A percentile compares a stretch with the other conserved stretches of the same genome.
phyloP scores from a whole-genome alignment of 192 early-diverging fungal genomes.

The Entomortierella lignicola region DNA sequence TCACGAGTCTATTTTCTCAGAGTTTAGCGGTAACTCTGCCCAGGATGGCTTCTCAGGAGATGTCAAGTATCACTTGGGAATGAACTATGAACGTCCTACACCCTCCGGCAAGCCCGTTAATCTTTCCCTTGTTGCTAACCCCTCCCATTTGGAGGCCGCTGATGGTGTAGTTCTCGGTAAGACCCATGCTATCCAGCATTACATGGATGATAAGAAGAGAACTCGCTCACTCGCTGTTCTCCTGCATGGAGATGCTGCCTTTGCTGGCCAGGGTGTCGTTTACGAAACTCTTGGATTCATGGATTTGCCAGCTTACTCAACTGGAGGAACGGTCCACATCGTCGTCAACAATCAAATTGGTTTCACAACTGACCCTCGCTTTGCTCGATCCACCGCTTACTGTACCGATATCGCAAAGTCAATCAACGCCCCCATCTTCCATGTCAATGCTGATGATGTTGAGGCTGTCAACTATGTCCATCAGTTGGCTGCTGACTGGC shows the following conservation, averaged over 20 bases:
- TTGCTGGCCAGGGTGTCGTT: conserved; percentile 97
- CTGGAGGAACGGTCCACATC: conserved; percentile 94
- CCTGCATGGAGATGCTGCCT: conserved; percentile 98
- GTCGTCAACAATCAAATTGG: conserved; percentile 99
- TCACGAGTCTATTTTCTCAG: conserved; percentile 98
- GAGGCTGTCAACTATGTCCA: conserved; percentile 97
- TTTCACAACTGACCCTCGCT: conserved; percentile 98
- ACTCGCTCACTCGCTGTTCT: conserved; percentile 92
- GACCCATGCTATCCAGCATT: conserved; percentile 95
- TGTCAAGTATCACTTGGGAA: conserved; percentile 92
- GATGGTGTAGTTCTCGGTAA: conserved; percentile 99
- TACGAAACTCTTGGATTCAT: conserved; percentile 97
- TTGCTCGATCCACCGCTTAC: conserved; percentile 94
- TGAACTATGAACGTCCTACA: conserved; percentile 97
- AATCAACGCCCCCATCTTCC: conserved; percentile 96
- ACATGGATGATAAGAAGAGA: conserved; percentile 85
- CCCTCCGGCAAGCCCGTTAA: conserved; percentile 97
- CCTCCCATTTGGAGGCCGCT: conserved; percentile 98
- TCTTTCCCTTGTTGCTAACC: conserved; percentile 97
- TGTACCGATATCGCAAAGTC: conserved; percentile 98
- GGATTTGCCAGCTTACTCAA: conserved; percentile 94
- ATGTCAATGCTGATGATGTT: conserved; percentile 98
- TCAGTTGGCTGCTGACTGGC: conserved; percentile 96
- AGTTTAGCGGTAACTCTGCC: conserved; percentile 91
- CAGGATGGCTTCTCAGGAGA: conserved; percentile 96